A percentile compares a stretch with the other conserved stretches of the same genome.
phyloP scores from a whole-genome alignment of 2,329 filamentous ascomycete genomes.

The Pyrenochaeta sp. region DNA sequence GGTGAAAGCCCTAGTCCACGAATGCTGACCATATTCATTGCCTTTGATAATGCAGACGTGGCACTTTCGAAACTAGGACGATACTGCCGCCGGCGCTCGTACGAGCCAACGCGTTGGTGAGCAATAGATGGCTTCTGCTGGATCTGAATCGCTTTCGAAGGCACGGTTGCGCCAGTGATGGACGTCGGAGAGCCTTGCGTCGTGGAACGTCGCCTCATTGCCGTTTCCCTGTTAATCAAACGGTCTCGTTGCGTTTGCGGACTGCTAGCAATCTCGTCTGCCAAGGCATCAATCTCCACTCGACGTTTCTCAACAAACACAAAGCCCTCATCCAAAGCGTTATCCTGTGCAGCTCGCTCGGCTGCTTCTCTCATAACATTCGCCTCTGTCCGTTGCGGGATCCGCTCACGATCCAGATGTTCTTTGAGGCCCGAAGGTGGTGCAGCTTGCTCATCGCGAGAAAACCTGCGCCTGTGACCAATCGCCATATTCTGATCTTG shows the following conservation, averaged over 20 bases:
- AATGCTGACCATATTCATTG: constrained; percentile 89
- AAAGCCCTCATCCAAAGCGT: constrained; percentile 91
- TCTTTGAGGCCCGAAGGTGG: constrained; percentile 58
- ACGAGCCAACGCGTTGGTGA: constrained; percentile 79
- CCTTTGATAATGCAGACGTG: constrained; percentile 92
- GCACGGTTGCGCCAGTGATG: constrained; percentile 72
- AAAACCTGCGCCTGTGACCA: constrained; percentile 69
- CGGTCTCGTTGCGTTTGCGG: constrained; percentile 63
- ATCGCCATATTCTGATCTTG: constrained; percentile 47
- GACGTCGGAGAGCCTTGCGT: constrained; percentile 76
- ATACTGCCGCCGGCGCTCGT: constrained; percentile 79
- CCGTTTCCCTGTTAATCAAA: constrained; percentile 62
- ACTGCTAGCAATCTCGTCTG: constrained; percentile 90
- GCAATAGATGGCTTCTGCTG: constrained; percentile 67
- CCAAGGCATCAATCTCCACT: constrained; percentile 96
- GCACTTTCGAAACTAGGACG: constrained; percentile 76
- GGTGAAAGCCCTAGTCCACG: constrained; percentile 75
- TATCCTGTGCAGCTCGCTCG: constrained; percentile 79
- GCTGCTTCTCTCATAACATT: constrained; percentile 56
- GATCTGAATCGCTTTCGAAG: constrained; percentile 78
- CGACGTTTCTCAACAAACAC: constrained; percentile 94
- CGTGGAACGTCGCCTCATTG: constrained; percentile 77
- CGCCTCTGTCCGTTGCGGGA: constrained; percentile 49
- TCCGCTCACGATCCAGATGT: constrained; percentile 52
- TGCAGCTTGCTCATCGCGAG: constrained; percentile 53